Evolutionary conservation across 805 yeast species (phyloP), one percentile per base, ranked within the genome.

Genomic region (Torulaspora quercuum): DNA sequence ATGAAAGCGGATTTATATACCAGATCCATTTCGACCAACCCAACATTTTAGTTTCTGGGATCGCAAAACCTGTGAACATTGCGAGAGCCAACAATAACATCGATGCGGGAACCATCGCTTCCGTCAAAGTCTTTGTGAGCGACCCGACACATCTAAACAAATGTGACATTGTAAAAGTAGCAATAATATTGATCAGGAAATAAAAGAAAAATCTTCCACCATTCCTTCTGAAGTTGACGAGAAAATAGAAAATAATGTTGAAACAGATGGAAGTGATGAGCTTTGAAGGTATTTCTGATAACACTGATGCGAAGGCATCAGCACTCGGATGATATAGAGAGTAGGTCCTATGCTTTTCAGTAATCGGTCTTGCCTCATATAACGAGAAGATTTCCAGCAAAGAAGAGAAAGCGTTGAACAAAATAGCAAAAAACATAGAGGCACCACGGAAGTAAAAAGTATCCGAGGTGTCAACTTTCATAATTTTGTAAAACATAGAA

Each of bases 11-110:
- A 46, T 78, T 68, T 29, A 78, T 47, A 48, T 75, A 78, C 57
- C 74, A 73, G 43, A 78, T 75, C 83, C 82, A 78, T 46, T 77
- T 66, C 22, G 78, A 72, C 83, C 83, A 78, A 8, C 81, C 78
- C 45, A 69, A 65, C 76, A 77, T 75, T 32, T 68, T 55, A 5
- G 71, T 68, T 21, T 72, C 69, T 18, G 82, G 83, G 41, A 77
- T 62, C 14, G 71, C 76, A 61, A 77, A 78, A 24, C 82, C 82
- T 6, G 76, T 68, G 50, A 67, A 77, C 52, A 73, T 65, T 12
- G 72, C 57, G 51, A 77, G 49, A 5, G 70, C 71, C 26, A 72
- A 58, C 40, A 78, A 56, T 37, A 77, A 41, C 17, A 75, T 43
- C 10, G 79, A 64, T 2, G 80, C 73, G 3, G 81, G 81, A 4